Base-by-base conservation (phyloP, 2,329 filamentous ascomycete genomes). In the Coniochaeta ligniaria region DNA sequence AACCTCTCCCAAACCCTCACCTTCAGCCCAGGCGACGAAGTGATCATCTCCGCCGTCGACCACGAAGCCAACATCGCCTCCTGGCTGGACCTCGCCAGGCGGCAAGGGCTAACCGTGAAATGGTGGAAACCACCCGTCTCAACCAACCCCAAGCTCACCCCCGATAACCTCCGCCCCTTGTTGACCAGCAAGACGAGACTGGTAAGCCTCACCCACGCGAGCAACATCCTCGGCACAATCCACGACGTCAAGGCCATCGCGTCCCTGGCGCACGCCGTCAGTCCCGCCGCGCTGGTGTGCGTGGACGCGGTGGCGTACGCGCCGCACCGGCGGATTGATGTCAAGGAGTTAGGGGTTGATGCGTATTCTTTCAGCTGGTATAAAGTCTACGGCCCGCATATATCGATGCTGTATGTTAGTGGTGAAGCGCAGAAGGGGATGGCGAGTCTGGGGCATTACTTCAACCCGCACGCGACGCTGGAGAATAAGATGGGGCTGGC, bases 321-420 rank as follows among this genome's bases (percentile, higher is more conserved):
- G 0, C 90, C 90, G 0, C 90, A 94, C 71, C 79, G 89, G 5
- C 77, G 77, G 8, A 74, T 94, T 12, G 87, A 94, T 69, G 87
- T 93, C 5, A 79, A 83, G 64, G 83, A 75, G 0, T 77, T 91
- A 0, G 89, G 82, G 1, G 87, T 89, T 0, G 90, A 94, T 69
- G 87, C 92, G 66, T 94, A 93, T 71, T 75, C 80, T n/a, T 91
- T 93, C 69, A 87, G 82, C 0, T 93, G 89, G 90, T 93, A 93
- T 74, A 94, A 94, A 71, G 66, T 92, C 1, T 93, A 89, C 68
- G 90, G 90, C 0, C 90, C 90, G 1, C 90, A 93, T 66, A 79
- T 92, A 1, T 81, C 89, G 0, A 82, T 88, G 64, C 75, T 94
- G 1, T 94, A 91, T 68, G 88, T 83, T 6, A 83, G 83, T 26